These are phyloP conservation scores for Entonaema liquescens DNA, from an alignment of 495 filamentous ascomycete genomes.

Conservation along the genomic window DNA sequence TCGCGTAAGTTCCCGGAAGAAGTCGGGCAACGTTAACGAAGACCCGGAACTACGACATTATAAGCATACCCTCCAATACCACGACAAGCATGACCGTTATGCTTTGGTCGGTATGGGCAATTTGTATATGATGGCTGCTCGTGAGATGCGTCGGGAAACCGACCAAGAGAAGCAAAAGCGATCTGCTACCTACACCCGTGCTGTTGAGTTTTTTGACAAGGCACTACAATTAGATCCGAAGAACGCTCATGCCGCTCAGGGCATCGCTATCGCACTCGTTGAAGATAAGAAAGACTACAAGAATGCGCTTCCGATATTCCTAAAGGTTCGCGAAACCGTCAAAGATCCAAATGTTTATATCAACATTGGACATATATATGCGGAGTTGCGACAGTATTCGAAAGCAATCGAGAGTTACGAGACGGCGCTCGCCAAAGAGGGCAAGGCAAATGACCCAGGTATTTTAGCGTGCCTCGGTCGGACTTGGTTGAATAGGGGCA, in stretches of 20 bases:
- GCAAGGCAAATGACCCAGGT: slow-evolving; percentile 75
- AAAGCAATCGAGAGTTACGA: slow-evolving; percentile 96
- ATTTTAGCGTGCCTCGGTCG: slow-evolving; percentile 92
- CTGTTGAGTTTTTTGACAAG: slow-evolving; percentile 98
- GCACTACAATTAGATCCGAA: slow-evolving; percentile 88
- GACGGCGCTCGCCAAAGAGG: slow-evolving; percentile 81
- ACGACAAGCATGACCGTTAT: slow-evolving; percentile 97
- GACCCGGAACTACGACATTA: slow-evolving; percentile 92
- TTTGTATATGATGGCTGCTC: slow-evolving; percentile 80
- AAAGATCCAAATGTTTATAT: slow-evolving; percentile 86
- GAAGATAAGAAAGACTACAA: slow-evolving; percentile 91
- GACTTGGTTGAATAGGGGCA: slow-evolving; percentile 89
- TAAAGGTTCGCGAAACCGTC: slow-evolving; percentile 86
- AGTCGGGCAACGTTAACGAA: slow-evolving; percentile 79
- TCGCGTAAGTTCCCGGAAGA: slow-evolving; percentile 76
- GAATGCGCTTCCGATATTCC: slow-evolving; percentile 82
- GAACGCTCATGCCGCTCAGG: slow-evolving; percentile 96
- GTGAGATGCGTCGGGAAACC: slow-evolving; percentile 91
- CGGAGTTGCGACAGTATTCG: slow-evolving; percentile 85
- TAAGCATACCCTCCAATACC: slow-evolving; percentile 92
- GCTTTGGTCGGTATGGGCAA: slow-evolving; percentile 97
- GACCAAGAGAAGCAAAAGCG: slow-evolving; percentile 91
- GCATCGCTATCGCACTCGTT: slow-evolving; percentile 89
- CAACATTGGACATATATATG: slow-evolving; percentile 92
- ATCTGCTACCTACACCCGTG: slow-evolving; percentile 82